Evolutionary conservation across 192 early-diverging fungal genomes (phyloP).

Genomic region (Coemansia sp.): DNA sequence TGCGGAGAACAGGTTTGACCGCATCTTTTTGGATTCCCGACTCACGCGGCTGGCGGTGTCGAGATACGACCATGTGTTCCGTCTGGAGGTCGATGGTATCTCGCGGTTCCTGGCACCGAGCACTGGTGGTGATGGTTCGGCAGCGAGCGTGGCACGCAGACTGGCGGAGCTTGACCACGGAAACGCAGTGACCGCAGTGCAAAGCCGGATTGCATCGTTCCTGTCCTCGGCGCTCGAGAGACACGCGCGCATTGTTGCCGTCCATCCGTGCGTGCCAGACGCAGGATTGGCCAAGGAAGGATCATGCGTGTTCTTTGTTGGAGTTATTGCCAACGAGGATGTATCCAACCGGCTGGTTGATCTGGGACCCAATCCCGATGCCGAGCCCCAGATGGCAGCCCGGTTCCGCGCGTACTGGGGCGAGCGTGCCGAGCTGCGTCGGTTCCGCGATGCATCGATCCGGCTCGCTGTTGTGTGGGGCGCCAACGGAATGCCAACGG

Average conservation of each 20-base stretch:
- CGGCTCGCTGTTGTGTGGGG: slow-evolving; percentile 86
- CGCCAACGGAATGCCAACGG: slow-evolving; percentile 52
- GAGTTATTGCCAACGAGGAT: slow-evolving; percentile 71
- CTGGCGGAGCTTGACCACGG: slow-evolving; percentile 33
- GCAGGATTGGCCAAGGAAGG: slow-evolving; percentile 44
- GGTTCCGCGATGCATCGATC: slow-evolving; percentile 94
- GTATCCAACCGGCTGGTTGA: slow-evolving; percentile 75
- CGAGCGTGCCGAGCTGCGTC: slow-evolving; percentile 80
- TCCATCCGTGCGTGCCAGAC: slow-evolving; percentile 52
- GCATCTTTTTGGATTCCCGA: slow-evolving; percentile 35
- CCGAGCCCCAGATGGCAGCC: slow-evolving; percentile 63
- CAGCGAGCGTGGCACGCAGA: slow-evolving; percentile 9
- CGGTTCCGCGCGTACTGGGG: slow-evolving; percentile 88
- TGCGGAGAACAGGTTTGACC: slow-evolving; percentile 18
- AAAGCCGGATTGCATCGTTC: slow-evolving; percentile 23
- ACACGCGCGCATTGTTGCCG: slow-evolving; percentile 34
- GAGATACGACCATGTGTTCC: slow-evolving; percentile 49
- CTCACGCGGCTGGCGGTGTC: slow-evolving; percentile 7
- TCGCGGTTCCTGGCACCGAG: slow-evolving; percentile 23
- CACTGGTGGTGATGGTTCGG: not conserved
- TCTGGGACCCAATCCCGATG: slow-evolving; percentile 78
- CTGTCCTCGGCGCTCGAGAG: slow-evolving; percentile 21
- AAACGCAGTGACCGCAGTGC: slow-evolving; percentile 26
- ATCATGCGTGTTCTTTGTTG: slow-evolving; percentile 61
- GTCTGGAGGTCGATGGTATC: slow-evolving; percentile 28